Evolutionary conservation across 495 filamentous ascomycete species (phyloP), one percentile per base, ranked within the genome.

Genomic region (Daldinia concentrica): DNA sequence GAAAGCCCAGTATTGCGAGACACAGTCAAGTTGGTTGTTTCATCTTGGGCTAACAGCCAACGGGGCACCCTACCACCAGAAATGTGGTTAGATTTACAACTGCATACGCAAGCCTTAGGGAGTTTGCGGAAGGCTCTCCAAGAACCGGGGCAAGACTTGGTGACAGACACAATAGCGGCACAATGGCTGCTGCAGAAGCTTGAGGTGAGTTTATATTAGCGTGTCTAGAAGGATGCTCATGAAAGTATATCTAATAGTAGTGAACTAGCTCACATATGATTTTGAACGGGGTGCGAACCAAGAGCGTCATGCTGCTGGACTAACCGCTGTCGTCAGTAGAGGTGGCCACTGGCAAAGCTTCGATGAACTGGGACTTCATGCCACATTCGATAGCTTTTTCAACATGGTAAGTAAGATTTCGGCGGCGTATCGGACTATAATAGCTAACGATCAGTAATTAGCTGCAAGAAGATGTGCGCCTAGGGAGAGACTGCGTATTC

Each of bases 401-500:
- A 72, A 77, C 24, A 76, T 77, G 65, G 73, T 77, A 58, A 62
- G 73, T 62, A 36, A 24, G 22, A 55, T 3, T 9, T 17, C 9
- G 14, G 22, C 2, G 24, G 2, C 34, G 11, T 32, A 14, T 62
- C 27, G 29, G 1, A 17, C 26, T 15, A 3, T 2, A 41, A 52
- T 15, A 27, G 26, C 60, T 68, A 39, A 68, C 9, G 24, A n/a
- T n/a, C 0, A 8, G 0, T 30, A 8, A 4, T 65, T 66, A 77
- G 75, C 64, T 77, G 5, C 75, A 77, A 58, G 75, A 74, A 61
- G 75, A 77, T n/a, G 74, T 77, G 24, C 73, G 75, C 8, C 51
- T 62, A 7, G 63, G 70, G 15, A 69, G 73, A 63, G 75, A 77
- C 26, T 72, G 75, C 68, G 62, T 58, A 12, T 74, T 77, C 56